These are phyloP conservation scores for Pseudogymnoascus sp. DNA, from an alignment of 2,329 filamentous ascomycete genomes.

Conservation along the genomic window DNA sequence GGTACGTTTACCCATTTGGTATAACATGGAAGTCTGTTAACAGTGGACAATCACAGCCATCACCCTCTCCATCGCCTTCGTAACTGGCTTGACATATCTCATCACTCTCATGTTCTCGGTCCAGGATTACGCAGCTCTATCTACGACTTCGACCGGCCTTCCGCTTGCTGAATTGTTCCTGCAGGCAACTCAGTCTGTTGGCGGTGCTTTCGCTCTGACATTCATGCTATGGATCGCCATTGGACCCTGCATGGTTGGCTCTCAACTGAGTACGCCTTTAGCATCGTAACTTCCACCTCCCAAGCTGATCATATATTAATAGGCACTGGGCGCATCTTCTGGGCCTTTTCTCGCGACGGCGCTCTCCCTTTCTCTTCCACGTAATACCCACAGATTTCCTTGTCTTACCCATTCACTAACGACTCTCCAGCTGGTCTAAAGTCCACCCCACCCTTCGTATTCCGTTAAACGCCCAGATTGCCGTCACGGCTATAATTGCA, in stretches of 20 bases:
- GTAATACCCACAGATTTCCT: constrained; percentile 12
- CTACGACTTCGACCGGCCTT: constrained; percentile 33
- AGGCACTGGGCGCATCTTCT: constrained; percentile 27
- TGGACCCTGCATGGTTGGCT: constrained; percentile 28
- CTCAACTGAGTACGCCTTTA: constrained; percentile 25
- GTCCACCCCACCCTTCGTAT: constrained; percentile 28
- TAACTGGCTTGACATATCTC: constrained; percentile 41
- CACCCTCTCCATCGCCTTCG: constrained; percentile 42
- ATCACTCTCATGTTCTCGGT: constrained; percentile 45
- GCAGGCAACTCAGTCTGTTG: constrained; percentile 34
- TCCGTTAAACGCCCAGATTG: constrained; percentile 33
- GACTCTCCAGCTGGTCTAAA: constrained; percentile 26
- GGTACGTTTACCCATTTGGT: constrained; percentile 2
- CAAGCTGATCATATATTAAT: constrained; percentile 22
- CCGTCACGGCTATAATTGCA: constrained; percentile 29
- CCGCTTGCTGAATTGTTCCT: constrained; percentile 39
- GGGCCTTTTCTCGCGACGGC: constrained; percentile 39
- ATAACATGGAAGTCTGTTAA: not conserved
- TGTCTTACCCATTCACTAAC: constrained; percentile 17
- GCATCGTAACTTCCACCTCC: not conserved
- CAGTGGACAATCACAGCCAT: constrained; percentile 26
- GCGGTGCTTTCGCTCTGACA: constrained; percentile 35
- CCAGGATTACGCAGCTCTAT: constrained; percentile 37
- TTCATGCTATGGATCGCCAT: constrained; percentile 37
- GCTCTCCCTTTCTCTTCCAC: constrained; percentile 31